Base-by-base conservation (phyloP, 768 basidiomycete genomes). In the Suillus clintonianus region DNA sequence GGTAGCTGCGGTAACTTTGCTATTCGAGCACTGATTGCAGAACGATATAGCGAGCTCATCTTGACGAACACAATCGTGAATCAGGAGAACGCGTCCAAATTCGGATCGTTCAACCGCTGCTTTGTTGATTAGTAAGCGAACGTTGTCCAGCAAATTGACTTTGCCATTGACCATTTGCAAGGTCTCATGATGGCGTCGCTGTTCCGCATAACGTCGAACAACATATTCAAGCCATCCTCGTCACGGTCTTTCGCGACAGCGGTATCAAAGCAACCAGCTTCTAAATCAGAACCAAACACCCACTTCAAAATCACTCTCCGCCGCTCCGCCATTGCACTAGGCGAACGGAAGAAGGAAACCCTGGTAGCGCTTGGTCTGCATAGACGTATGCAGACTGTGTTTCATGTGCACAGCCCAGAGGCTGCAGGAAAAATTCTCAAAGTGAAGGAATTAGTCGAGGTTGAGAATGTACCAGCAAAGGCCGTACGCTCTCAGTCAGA, bases 221-320 rank as follows among this genome's bases (percentile, higher is more conserved):
- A 32, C 15, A 3, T 55, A n/a, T 24, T 67, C 22, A 65, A 58
- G 60, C 64, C n/a, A 17, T 2, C 47, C 9, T n/a, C 68, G 11
- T 47, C 56, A 6, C 71, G 71, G 32, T 50, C 61, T 34, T 66
- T 66, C 32, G 27, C 70, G 11, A 13, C 65, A 19, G 59, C 8
- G 11, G 24, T 13, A 57, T 13, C n/a, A 59, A 60, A 34, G 58
- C 32, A 48, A 34, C 15, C 5, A 34, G 13, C 54, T 24, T 9
- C 60, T 48, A 43, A 58, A 36, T 47, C 51, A 4, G 62, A 62
- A 53, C 78, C 81, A 60, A 79, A 76, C 36, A 93, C 95, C 0
- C 92, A 97, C 77, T 95, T 85, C 81, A 92, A 91, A 80, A 90
- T 98, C 70, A 97, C 95, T 22, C 88, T 96, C 34, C 85, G 85